Conservation (phyloP, 2,329 filamentous ascomycete species). For the Fusarium multiceps region DNA sequence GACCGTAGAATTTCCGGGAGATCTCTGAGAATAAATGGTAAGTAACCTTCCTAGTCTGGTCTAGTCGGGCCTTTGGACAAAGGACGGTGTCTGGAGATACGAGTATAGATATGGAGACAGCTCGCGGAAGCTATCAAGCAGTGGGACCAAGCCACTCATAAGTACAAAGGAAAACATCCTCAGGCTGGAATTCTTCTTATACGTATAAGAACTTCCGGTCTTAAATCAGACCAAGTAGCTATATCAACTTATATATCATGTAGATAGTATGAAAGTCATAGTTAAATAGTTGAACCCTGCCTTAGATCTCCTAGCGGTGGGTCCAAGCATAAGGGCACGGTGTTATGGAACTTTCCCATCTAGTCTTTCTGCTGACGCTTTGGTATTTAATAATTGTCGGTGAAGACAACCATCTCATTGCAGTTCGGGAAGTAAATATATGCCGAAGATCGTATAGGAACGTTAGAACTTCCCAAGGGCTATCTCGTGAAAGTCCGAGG, state of each 20-base stretch:
- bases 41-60: neutral
- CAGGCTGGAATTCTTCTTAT: neutral
- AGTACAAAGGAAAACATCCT: neutral
- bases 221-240: neutral
- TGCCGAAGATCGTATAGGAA: neutral
- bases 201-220: fast-evolving
- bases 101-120: neutral
- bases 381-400: neutral
- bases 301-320: neutral
- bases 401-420: neutral
- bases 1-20: neutral
- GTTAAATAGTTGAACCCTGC: neutral
- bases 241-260: no score
- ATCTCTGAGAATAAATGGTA: neutral
- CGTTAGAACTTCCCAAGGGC: neutral
- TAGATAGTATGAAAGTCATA: neutral
- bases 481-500: neutral
- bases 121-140: neutral
- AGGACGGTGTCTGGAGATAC: neutral
- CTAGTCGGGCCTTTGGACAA: neutral
- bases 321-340: neutral
- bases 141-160: neutral
- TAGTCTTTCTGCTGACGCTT: neutral
- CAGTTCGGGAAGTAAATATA: neutral
- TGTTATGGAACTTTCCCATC: neutral